phyloP scores from a whole-genome alignment of 495 filamentous ascomycete species.

The Mycothermus thermophilus region DNA sequence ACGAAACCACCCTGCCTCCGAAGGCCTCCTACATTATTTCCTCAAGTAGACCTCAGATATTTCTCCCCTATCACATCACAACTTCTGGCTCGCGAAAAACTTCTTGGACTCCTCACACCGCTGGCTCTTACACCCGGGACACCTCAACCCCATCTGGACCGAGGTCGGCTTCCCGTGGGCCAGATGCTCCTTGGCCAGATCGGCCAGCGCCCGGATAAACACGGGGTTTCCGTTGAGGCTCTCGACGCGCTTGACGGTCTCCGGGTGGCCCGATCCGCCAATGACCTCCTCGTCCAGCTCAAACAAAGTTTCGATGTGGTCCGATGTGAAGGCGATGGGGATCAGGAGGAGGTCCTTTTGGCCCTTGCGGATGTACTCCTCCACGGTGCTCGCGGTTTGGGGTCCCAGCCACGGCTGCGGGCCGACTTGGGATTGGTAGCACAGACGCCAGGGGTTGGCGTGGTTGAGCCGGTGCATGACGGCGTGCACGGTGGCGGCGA shows the following conservation, averaged over 20 bases:
- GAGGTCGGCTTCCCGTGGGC: constrained; percentile 51
- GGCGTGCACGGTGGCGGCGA: constrained; percentile 91
- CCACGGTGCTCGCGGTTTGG: constrained; percentile 78
- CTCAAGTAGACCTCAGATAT: too few relatives aligned
- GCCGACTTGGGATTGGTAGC: constrained; percentile 98
- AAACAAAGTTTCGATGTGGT: constrained; percentile 95
- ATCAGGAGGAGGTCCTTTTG: constrained; percentile 85
- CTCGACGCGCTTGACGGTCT: constrained; percentile 79
- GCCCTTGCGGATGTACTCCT: constrained; percentile 77
- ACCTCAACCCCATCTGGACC: constrained; percentile 78
- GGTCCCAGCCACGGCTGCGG: constrained; percentile 92
- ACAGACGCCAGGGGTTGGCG: constrained; percentile 79
- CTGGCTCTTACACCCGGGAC: constrained; percentile 87
- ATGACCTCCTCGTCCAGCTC: constrained; percentile 96
- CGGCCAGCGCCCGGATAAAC: constrained; percentile 83
- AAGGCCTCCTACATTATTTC: too few relatives aligned
- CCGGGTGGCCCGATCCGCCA: constrained; percentile 63
- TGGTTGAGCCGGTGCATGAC: constrained; percentile 84
- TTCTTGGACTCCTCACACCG: constrained; percentile 81
- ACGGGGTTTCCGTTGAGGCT: constrained; percentile 83
- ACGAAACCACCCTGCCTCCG: too few relatives aligned
- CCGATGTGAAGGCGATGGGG: constrained; percentile 93
- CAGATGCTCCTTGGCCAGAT: constrained; percentile 71
- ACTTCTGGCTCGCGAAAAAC: constrained; percentile 57
- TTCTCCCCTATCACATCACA: too few relatives aligned